phyloP scores from a whole-genome alignment of 2,329 filamentous ascomycete species.

The Alternaria metachromatica region DNA sequence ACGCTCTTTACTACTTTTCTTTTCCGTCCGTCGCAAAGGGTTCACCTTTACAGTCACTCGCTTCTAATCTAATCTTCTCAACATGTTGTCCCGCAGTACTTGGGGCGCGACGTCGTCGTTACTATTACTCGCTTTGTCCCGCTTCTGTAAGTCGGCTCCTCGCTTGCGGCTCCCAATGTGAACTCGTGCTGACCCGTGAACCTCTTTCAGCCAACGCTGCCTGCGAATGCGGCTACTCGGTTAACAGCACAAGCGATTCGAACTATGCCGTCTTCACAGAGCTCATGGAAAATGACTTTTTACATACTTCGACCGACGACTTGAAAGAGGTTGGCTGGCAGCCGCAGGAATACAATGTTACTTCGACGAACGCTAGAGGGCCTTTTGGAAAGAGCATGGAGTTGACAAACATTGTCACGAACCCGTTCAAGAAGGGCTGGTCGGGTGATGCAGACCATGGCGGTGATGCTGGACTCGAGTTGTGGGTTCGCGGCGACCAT shows the following conservation, averaged over 20 bases:
- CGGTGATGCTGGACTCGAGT: slow-evolving; percentile 48
- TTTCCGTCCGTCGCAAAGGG: slow-evolving; percentile 14
- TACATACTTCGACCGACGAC: slow-evolving; percentile 60
- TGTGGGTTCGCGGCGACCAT: slow-evolving; percentile 48
- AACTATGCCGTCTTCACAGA: slow-evolving; percentile 68
- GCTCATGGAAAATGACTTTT: slow-evolving; percentile 74
- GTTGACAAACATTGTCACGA: slow-evolving; percentile 63
- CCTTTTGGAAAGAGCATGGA: slow-evolving; percentile 70
- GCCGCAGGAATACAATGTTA: slow-evolving; percentile 71
- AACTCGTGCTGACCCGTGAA: slow-evolving; percentile 14
- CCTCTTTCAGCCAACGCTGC: slow-evolving; percentile 49
- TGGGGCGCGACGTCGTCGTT: slow-evolving; percentile 37
- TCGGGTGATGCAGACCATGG: slow-evolving; percentile 54
- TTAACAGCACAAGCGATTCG: slow-evolving; percentile 55
- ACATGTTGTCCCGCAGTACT: slow-evolving; percentile 27
- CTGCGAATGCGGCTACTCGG: slow-evolving; percentile 77
- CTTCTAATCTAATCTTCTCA: slow-evolving; percentile 19
- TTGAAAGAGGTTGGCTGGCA: slow-evolving; percentile 63
- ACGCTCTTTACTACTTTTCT: slow-evolving; percentile 22
- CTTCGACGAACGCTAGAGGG: slow-evolving; percentile 64
- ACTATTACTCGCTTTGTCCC: slow-evolving; percentile 38
- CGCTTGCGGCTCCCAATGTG: not conserved
- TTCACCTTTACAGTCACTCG: slow-evolving; percentile 28
- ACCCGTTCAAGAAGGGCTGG: slow-evolving; percentile 56
- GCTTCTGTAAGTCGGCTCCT: slow-evolving; percentile 34